Evolutionary conservation across 2,329 filamentous ascomycete species (phyloP).

Genomic region (Talaromyces sp.): DNA sequence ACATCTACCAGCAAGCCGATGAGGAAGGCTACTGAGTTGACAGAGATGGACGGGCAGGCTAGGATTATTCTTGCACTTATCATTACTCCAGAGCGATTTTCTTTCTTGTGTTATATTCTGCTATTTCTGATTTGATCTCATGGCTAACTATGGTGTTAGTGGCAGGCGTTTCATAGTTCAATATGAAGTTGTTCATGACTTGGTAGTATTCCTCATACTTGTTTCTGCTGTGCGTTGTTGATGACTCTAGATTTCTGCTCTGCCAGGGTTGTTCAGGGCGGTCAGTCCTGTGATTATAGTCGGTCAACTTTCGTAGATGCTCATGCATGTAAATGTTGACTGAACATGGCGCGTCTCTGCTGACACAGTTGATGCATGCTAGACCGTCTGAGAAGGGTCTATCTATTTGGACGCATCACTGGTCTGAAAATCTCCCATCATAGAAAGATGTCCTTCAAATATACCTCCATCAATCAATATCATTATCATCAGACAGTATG

Average conservation of each 20-base stretch:
- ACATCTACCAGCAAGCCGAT: conserved; percentile 75
- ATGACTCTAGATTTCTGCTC: conserved; percentile 6
- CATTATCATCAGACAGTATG: background rate
- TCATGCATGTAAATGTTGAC: background rate
- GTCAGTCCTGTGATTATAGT: background rate
- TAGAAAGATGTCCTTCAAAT: background rate
- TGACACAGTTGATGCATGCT: background rate
- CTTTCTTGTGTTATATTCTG: background rate
- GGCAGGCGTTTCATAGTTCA: conserved; percentile 16
- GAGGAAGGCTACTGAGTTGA: conserved; percentile 52
- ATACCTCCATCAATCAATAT: conserved; percentile 9
- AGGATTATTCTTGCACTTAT: conserved; percentile 4
- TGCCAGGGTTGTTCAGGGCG: background rate
- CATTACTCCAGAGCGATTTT: conserved; percentile 2
- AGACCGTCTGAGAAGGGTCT: background rate
- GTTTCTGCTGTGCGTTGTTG: no score
- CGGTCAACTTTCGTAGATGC: background rate
- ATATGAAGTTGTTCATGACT: conserved; percentile 2
- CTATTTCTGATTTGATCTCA: conserved; percentile 15
- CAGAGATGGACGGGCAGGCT: background rate
- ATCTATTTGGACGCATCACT: no score
- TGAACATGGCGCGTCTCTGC: background rate
- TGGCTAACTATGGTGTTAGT: conserved; percentile 19
- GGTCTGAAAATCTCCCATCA: background rate
- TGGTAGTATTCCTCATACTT: conserved; percentile 6